phyloP scores from a whole-genome alignment of 805 yeast genomes.

The Candida verbasci region DNA sequence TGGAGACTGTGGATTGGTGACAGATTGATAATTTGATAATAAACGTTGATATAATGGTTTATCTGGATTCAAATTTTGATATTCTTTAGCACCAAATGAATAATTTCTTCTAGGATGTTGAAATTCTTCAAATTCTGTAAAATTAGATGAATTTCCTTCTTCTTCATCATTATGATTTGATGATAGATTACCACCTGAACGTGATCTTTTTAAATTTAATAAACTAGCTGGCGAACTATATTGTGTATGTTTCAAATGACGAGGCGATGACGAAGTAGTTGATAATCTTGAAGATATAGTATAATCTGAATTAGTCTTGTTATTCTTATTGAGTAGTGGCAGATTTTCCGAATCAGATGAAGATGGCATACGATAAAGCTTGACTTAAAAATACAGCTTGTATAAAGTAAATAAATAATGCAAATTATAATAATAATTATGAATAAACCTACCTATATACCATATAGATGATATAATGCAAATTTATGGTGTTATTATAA shows the following conservation, averaged over 20 bases:
- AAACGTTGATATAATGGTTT: slow-evolving; percentile 26
- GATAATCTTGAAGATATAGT: background rate
- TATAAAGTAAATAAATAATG: too few relatives aligned
- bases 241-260: slow-evolving; percentile 2
- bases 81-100: slow-evolving; percentile 6
- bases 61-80: slow-evolving; percentile 5
- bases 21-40: slow-evolving; percentile 24
- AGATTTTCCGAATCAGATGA: background rate
- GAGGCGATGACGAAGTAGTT: background rate
- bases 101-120: slow-evolving; percentile 5
- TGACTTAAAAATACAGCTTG: too few relatives aligned
- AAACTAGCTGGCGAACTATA: slow-evolving; percentile 4
- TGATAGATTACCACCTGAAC: background rate
- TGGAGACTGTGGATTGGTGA: slow-evolving; percentile 24
- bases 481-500: too few relatives aligned
- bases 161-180: background rate
- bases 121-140: slow-evolving; percentile 2
- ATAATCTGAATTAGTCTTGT: background rate
- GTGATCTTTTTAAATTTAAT: slow-evolving; percentile 1
- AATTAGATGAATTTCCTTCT: background rate
- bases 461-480: too few relatives aligned
- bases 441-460: too few relatives aligned
- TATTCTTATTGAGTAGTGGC: background rate
- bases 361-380: background rate
- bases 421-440: too few relatives aligned